Conservation (phyloP, 2,329 filamentous ascomycete genomes). For the Chaetomiaceae sp. region DNA sequence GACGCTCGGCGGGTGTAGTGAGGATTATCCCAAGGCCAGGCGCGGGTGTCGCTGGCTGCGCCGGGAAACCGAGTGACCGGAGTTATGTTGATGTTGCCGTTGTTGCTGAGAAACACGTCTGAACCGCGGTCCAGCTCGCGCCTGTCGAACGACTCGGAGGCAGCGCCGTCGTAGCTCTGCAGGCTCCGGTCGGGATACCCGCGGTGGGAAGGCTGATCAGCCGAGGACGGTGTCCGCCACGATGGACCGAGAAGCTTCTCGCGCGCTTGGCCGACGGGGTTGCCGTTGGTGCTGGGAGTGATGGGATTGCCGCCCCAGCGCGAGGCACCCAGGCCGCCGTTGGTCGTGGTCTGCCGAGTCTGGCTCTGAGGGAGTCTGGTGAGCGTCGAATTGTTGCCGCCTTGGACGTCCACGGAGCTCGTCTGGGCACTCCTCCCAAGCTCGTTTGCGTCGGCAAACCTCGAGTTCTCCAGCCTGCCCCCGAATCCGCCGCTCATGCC, state of each 20-base stretch:
- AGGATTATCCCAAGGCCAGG: neutral
- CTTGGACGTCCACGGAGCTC: too few species aligned
- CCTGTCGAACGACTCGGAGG: neutral
- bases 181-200: neutral
- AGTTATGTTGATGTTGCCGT: too few species aligned
- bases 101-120: neutral
- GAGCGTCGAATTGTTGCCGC: too few species aligned
- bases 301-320: neutral
- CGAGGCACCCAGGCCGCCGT: constrained; percentile 1
- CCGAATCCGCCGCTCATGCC: too few species aligned
- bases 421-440: too few species aligned
- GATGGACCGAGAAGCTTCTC: neutral
- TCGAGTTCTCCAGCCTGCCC: too few species aligned
- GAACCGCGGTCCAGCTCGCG: neutral
- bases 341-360: neutral
- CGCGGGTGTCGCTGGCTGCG: neutral
- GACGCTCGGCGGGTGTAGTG: neutral
- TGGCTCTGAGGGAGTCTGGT: neutral
- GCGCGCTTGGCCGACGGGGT: neutral
- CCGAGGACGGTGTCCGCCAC: neutral
- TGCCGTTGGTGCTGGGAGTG: neutral
- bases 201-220: neutral
- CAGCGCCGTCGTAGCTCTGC: neutral
- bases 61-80: neutral
- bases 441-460: too few species aligned